Percentiles rank a stretch among this genome's conserved stretches.
Conservation (phyloP, 495 filamentous ascomycete genomes). For the Aspergillus campestris region DNA sequence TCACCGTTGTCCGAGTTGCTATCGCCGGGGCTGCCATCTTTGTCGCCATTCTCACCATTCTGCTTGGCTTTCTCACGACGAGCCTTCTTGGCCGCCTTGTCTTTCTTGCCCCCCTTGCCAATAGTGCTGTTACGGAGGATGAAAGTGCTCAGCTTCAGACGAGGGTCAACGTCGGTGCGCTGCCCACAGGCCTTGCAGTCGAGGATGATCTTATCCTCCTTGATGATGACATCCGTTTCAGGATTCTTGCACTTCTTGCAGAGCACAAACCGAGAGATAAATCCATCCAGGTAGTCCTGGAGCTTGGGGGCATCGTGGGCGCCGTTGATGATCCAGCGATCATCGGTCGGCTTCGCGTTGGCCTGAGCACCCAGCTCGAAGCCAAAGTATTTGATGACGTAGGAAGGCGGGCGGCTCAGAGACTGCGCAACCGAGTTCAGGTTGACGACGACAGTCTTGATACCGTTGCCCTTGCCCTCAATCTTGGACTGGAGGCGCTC, state of each 20-base stretch:
- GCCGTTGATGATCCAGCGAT: slow-evolving; percentile 99
- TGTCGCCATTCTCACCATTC: slow-evolving; percentile 54
- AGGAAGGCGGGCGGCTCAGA: slow-evolving; percentile 82
- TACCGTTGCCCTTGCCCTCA: slow-evolving; percentile 97
- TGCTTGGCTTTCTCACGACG: slow-evolving; percentile 66
- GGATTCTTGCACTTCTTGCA: slow-evolving; percentile 99
- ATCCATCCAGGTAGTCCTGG: slow-evolving; percentile 95
- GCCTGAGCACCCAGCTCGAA: slow-evolving; percentile 98
- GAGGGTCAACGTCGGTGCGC: slow-evolving; percentile 79
- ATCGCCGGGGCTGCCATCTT: slow-evolving; percentile 59
- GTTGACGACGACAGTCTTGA: slow-evolving; percentile 95
- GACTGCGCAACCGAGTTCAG: slow-evolving; percentile 89
- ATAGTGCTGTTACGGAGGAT: slow-evolving; percentile 88
- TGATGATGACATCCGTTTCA: slow-evolving; percentile 91
- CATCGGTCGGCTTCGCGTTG: slow-evolving; percentile 92
- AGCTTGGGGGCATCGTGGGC: slow-evolving; percentile 93
- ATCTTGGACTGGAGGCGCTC: slow-evolving; percentile 97
- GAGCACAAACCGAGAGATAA: slow-evolving; percentile 95
- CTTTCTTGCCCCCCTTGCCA: slow-evolving; percentile 85
- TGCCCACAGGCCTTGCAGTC: slow-evolving; percentile 99
- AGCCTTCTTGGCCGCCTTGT: slow-evolving; percentile 81
- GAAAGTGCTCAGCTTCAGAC: slow-evolving; percentile 93
- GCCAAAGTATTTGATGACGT: slow-evolving; percentile 99
- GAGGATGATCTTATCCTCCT: slow-evolving; percentile 79
- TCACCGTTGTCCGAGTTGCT: slow-evolving; percentile 60